Evolutionary conservation across 805 yeast genomes (phyloP).

Genomic region (Candida yuanshanica): DNA sequence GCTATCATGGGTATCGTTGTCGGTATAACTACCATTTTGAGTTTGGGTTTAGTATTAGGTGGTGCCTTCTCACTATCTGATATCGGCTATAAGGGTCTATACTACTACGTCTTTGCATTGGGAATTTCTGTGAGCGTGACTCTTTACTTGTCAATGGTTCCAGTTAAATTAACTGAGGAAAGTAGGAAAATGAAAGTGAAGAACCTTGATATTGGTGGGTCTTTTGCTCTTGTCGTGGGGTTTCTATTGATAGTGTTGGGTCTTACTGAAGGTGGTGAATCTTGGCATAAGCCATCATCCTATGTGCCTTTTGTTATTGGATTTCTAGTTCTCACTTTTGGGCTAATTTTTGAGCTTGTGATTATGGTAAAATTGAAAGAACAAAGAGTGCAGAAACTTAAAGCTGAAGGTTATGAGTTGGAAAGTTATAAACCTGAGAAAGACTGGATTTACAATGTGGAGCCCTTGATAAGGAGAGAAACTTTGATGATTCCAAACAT

Average conservation of each 20-base stretch:
- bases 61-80: constrained; percentile 36
- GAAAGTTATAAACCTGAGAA: neutral
- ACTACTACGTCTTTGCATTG: constrained; percentile 33
- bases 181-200: constrained; percentile 14
- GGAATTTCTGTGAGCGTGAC: constrained; percentile 17
- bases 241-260: constrained; percentile 35
- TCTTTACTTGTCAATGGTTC: constrained; percentile 26
- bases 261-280: constrained; percentile 39
- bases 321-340: constrained; percentile 22
- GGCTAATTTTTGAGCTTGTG: constrained; percentile 28
- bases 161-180: constrained; percentile 24
- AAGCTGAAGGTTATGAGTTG: neutral
- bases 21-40: constrained; percentile 28
- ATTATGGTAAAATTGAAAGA: constrained; percentile 11
- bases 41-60: constrained; percentile 37
- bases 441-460: constrained; percentile 14
- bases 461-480: constrained; percentile 25
- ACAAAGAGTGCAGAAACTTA: neutral
- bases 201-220: constrained; percentile 34
- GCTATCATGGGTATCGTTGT: constrained; percentile 26
- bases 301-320: constrained; percentile 39
- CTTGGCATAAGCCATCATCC: constrained; percentile 35
- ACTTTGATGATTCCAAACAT: constrained; percentile 25
- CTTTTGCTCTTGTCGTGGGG: constrained; percentile 29
- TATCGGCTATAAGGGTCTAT: constrained; percentile 35